A percentile compares a stretch with the other conserved stretches of the same genome.
Evolutionary conservation across 2,329 filamentous ascomycete genomes (phyloP).

Genomic region (Didymella segeticola): DNA sequence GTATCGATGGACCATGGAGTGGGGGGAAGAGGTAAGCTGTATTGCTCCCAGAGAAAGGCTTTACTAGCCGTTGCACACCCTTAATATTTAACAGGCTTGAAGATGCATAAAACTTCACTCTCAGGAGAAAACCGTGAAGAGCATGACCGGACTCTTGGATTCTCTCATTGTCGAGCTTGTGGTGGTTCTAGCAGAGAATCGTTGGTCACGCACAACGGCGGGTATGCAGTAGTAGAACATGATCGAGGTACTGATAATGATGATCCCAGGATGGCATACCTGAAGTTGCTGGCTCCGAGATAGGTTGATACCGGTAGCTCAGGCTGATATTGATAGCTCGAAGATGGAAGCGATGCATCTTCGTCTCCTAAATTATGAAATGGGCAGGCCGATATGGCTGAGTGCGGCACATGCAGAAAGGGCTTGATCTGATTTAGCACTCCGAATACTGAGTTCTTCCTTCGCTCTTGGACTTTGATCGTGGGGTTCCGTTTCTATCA

Average conservation of each 20-base stretch:
- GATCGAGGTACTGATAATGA: neutral
- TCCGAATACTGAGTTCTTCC: neutral
- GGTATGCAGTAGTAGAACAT: constrained; percentile 8
- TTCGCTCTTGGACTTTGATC: neutral
- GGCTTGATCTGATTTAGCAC: neutral
- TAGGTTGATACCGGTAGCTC: too few relatives aligned
- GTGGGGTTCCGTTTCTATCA: too few relatives aligned
- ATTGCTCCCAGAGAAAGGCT: too few relatives aligned
- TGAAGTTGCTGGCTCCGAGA: too few relatives aligned
- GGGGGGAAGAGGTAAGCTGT: too few relatives aligned
- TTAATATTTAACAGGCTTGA: too few relatives aligned
- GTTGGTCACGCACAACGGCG: neutral
- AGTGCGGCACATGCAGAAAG: neutral
- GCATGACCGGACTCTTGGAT: neutral
- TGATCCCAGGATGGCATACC: neutral
- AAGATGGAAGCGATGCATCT: neutral
- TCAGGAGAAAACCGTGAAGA: constrained; percentile 1
- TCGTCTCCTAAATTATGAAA: neutral
- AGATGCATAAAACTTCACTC: neutral
- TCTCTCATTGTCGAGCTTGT: neutral
- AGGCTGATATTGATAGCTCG: too few relatives aligned
- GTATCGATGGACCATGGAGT: too few relatives aligned
- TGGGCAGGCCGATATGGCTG: neutral
- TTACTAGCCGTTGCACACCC: too few relatives aligned
- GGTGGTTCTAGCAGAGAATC: constrained; percentile 2